These are phyloP conservation scores for Blastocystis sp. DNA, from an alignment of 352 stramenopile genomes.

Conservation along the genomic window DNA sequence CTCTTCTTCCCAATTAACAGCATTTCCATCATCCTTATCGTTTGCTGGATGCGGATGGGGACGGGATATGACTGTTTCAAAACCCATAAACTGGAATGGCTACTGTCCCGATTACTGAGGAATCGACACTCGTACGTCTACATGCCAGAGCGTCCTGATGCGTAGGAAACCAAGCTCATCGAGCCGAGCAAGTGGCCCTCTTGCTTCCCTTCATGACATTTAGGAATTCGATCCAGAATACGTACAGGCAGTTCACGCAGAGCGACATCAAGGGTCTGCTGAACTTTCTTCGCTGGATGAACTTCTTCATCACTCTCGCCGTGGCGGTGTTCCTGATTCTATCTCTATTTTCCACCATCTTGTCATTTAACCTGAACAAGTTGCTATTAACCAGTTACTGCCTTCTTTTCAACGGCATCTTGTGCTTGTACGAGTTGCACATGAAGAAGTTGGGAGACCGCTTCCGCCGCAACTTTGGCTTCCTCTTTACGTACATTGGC, in stretches of 20 bases:
- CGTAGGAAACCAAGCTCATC: slow-evolving; percentile 51
- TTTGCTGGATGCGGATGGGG: background rate
- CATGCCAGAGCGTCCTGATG: background rate
- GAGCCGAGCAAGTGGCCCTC: background rate
- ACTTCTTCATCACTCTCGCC: slow-evolving; percentile 13
- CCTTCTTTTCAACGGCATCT: slow-evolving; percentile 37
- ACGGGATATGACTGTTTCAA: background rate
- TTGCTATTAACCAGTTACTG: slow-evolving; percentile 31
- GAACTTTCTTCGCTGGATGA: slow-evolving; percentile 55
- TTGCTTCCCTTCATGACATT: background rate
- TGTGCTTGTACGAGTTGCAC: slow-evolving; percentile 57
- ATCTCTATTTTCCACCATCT: background rate
- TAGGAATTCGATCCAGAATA: slow-evolving; percentile 21
- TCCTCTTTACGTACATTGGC: slow-evolving; percentile 65
- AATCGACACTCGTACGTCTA: slow-evolving; percentile 51
- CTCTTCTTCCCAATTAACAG: background rate
- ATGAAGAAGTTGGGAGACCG: slow-evolving; percentile 23
- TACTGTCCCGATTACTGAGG: background rate
- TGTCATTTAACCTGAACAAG: slow-evolving; percentile 23
- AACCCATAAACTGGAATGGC: slow-evolving; percentile 1
- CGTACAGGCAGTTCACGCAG: slow-evolving; percentile 13
- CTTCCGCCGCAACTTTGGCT: slow-evolving; percentile 45
- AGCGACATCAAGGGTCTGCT: slow-evolving; percentile 12
- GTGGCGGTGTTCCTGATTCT: background rate
- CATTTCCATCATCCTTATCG: background rate